phyloP scores from a whole-genome alignment of 345 rosid genomes.

The Syzygium oleosum region DNA sequence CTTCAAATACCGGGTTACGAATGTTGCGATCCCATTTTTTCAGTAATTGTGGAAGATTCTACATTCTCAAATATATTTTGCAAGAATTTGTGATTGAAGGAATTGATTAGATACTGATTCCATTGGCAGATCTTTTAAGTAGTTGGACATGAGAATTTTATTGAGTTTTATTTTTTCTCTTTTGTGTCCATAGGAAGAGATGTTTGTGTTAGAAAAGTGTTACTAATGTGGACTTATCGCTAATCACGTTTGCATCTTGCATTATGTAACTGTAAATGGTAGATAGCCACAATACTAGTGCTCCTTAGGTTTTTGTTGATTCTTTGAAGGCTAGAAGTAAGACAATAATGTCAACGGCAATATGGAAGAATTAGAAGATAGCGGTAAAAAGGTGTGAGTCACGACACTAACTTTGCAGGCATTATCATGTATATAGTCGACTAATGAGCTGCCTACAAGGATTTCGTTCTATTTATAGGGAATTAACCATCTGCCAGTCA shows the following conservation, averaged over 20 bases:
- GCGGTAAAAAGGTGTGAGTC: not conserved
- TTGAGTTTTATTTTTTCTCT: not conserved
- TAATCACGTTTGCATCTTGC: not conserved
- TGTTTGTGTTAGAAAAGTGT: not conserved
- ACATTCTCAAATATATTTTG: not conserved
- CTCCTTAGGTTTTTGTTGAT: not conserved
- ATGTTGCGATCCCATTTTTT: not conserved
- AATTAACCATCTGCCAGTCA: not conserved
- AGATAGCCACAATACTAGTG: not conserved
- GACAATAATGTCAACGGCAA: not conserved
- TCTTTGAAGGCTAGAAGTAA: not conserved
- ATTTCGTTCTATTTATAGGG: not conserved
- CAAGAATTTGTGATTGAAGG: not conserved
- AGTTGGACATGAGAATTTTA: not conserved
- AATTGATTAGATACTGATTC: not conserved
- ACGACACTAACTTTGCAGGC: not conserved
- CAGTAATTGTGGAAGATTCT: not conserved
- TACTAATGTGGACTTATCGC: not conserved
- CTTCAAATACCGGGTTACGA: not conserved
- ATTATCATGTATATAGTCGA: not conserved
- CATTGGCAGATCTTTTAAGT: not conserved
- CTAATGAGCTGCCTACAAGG: not conserved
- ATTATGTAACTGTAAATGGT: not conserved
- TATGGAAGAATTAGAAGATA: not conserved
- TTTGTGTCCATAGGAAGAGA: not conserved